Conservation (phyloP, 495 filamentous ascomycete genomes). For the Penicilliopsis zonata region DNA sequence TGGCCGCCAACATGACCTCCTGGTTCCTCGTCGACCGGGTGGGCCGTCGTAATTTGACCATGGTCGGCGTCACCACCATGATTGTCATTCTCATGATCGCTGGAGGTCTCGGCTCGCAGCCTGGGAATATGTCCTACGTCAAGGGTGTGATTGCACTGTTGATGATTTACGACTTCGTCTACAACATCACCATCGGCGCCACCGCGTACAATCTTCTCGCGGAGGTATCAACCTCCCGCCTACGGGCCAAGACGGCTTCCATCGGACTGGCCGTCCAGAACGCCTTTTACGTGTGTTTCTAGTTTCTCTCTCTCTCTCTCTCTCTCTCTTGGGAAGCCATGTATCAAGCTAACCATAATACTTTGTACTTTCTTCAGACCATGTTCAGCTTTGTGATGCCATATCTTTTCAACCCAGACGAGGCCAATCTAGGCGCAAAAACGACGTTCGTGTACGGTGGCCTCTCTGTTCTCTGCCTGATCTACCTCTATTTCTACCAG, state of each 20-base stretch:
- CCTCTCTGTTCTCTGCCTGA: slow-evolving; percentile 22
- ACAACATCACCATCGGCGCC: slow-evolving; percentile 45
- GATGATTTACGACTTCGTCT: slow-evolving; percentile 45
- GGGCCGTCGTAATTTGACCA: slow-evolving; percentile 44
- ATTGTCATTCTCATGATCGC: slow-evolving; percentile 42
- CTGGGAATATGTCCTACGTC: slow-evolving; percentile 24
- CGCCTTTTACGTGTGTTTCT: slow-evolving; percentile 20
- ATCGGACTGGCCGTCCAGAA: slow-evolving; percentile 50
- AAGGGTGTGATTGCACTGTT: slow-evolving; percentile 45
- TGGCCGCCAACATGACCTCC: slow-evolving; percentile 14
- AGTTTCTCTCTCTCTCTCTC: too few species aligned
- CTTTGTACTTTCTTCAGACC: slow-evolving; percentile 28
- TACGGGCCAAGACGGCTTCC: slow-evolving; percentile 51
- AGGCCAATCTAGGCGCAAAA: slow-evolving; percentile 52
- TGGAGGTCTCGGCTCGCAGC: slow-evolving; percentile 48
- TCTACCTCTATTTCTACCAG: slow-evolving; percentile 40
- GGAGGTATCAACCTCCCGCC: slow-evolving; percentile 43
- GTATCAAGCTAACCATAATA: background rate
- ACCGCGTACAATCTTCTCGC: slow-evolving; percentile 50
- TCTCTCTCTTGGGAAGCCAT: background rate
- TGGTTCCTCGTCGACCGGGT: slow-evolving; percentile 23
- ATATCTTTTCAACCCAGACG: slow-evolving; percentile 55
- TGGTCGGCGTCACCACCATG: slow-evolving; percentile 32
- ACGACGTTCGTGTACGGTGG: slow-evolving; percentile 58
- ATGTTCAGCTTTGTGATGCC: slow-evolving; percentile 51